Percentiles rank a stretch among this genome's conserved stretches.
Evolutionary conservation across 83 land plant genomes (phyloP).

Genomic region (Diphasiastrum complanatum): DNA sequence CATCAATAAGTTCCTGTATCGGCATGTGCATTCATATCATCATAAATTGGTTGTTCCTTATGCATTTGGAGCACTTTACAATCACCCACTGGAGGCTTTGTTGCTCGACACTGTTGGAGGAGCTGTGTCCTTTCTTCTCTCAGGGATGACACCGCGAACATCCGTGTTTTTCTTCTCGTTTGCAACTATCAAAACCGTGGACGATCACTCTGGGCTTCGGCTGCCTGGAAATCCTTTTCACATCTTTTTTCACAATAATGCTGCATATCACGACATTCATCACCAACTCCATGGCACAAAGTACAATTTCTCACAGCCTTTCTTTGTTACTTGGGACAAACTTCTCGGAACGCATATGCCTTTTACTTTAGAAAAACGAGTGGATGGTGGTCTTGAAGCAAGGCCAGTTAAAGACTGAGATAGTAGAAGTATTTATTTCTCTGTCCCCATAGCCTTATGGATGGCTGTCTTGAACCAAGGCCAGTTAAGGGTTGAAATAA

Average conservation of each 20-base stretch:
- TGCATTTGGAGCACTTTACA: conserved; percentile 67
- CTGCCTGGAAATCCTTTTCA: conserved; percentile 69
- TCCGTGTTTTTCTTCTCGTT: conserved; percentile 59
- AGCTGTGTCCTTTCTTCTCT: conserved; percentile 53
- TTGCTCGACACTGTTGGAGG: conserved; percentile 68
- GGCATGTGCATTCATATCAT: conserved; percentile 62
- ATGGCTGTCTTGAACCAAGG: too few species aligned
- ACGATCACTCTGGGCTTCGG: conserved; percentile 70
- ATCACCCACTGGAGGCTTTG: conserved; percentile 67
- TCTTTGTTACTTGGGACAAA: conserved; percentile 56
- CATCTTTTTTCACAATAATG: conserved; percentile 52
- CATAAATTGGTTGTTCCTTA: conserved; percentile 60
- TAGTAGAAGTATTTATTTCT: too few species aligned
- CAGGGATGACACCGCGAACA: conserved; percentile 68
- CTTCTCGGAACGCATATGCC: conserved; percentile 64
- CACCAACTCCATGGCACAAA: conserved; percentile 59
- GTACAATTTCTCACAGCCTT: conserved; percentile 69
- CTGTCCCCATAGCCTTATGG: too few species aligned
- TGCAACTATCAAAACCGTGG: conserved; percentile 58
- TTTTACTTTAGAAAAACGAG: conserved; percentile 39
- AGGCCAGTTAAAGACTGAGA: conserved; percentile 42
- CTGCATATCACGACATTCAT: conserved; percentile 73
- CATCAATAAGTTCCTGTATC: conserved; percentile 53
- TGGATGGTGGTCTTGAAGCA: conserved; percentile 62
- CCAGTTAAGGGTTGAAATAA: too few species aligned